phyloP scores from a whole-genome alignment of 805 yeast genomes.

The Teunomyces pallodes region DNA sequence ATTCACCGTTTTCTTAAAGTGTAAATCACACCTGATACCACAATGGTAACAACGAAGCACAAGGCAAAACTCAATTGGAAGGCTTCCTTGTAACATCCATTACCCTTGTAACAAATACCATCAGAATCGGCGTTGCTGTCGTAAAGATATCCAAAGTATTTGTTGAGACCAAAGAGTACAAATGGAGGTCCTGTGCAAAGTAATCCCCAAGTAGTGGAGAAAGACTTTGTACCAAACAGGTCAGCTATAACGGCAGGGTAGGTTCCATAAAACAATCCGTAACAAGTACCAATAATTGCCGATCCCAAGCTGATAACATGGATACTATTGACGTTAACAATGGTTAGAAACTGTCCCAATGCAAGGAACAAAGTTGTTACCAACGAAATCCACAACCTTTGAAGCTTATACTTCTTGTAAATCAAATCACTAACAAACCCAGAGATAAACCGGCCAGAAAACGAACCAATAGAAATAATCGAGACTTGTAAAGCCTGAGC shows the following conservation, averaged over 20 bases:
- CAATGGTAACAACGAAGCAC: slow-evolving; percentile 23
- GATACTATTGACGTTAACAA: slow-evolving; percentile 24
- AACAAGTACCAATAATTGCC: slow-evolving; percentile 57
- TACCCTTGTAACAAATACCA: slow-evolving; percentile 38
- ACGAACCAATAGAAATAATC: slow-evolving; percentile 60
- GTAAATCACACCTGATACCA: slow-evolving; percentile 25
- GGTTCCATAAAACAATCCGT: slow-evolving; percentile 70
- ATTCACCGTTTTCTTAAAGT: slow-evolving; percentile 16
- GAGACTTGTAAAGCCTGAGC: slow-evolving; percentile 74
- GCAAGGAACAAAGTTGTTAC: slow-evolving; percentile 38
- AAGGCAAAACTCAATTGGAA: slow-evolving; percentile 30
- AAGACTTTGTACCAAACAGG: slow-evolving; percentile 61
- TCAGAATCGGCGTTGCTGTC: slow-evolving; percentile 43
- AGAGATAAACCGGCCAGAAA: slow-evolving; percentile 59
- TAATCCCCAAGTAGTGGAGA: slow-evolving; percentile 76
- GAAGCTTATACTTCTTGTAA: slow-evolving; percentile 49
- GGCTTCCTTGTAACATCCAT: slow-evolving; percentile 37
- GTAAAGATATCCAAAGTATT: slow-evolving; percentile 54
- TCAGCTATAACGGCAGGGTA: slow-evolving; percentile 78
- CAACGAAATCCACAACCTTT: slow-evolving; percentile 64
- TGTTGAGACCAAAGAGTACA: slow-evolving; percentile 52
- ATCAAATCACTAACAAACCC: slow-evolving; percentile 67
- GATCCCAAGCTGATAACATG: slow-evolving; percentile 49
- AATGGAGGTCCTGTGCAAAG: slow-evolving; percentile 68
- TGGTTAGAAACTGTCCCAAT: slow-evolving; percentile 36